A percentile compares a stretch with the other conserved stretches of the same genome.
Conservation (phyloP, 345 rosid genomes). For the Carallia pectinifolia region DNA sequence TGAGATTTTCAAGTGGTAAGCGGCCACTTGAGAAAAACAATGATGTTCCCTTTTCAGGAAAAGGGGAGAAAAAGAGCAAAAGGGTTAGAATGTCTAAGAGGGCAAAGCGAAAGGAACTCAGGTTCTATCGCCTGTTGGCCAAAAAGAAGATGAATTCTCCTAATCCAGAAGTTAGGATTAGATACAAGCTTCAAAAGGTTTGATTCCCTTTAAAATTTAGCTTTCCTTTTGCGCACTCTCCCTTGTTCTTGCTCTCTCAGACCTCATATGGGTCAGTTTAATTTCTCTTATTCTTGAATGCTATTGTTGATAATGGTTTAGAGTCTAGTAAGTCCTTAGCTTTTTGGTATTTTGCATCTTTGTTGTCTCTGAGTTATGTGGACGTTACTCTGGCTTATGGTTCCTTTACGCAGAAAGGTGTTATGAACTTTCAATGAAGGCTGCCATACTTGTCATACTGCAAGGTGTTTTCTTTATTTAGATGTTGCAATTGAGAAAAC, state of each 20-base stretch:
- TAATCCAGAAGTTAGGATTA: constrained; percentile 89
- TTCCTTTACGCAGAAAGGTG: no score
- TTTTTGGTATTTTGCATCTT: no score
- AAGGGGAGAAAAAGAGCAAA: constrained; percentile 44
- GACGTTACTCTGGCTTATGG: no score
- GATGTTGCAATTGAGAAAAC: background rate
- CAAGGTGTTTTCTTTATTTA: no score
- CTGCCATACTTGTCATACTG: no score
- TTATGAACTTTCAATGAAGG: no score
- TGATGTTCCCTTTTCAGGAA: constrained; percentile 18
- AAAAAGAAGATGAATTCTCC: constrained; percentile 95
- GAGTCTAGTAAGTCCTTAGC: background rate
- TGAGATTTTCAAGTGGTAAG: constrained; percentile 63
- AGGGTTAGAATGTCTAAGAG: constrained; percentile 54
- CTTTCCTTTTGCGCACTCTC: background rate
- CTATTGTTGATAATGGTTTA: background rate
- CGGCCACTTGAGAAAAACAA: constrained; percentile 16
- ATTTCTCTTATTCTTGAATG: background rate
- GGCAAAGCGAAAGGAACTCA: constrained; percentile 73
- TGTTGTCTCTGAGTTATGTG: no score
- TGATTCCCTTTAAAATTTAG: constrained; percentile 5
- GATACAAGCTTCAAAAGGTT: constrained; percentile 91
- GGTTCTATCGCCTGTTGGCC: constrained; percentile 78
- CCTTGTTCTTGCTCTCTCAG: background rate
- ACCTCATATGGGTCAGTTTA: background rate